Evolutionary conservation across 441 rosid species (phyloP), one percentile per base, ranked within the genome.

Genomic region (Isatis lusitanica): DNA sequence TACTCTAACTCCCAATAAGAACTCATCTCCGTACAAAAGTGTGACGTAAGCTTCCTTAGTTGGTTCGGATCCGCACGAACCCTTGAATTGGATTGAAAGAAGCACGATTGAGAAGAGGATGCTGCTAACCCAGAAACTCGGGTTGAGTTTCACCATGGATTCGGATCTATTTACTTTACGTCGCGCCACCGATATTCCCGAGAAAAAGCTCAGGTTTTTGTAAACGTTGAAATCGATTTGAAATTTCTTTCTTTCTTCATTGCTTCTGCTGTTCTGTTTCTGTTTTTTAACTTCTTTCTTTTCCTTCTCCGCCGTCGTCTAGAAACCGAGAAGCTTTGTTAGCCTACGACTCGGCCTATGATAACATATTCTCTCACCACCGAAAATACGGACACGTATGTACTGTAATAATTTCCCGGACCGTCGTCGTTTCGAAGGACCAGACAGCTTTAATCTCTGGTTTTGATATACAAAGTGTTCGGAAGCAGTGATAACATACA

Each of bases 1-100:
- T 70, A 94, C 98, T 82, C 97, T 85, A 71, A 92, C 98, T n/a
- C 97, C 97, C 84, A 94, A 78, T 63, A 92, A 68, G 79, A 92
- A 94, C 83, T 92, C 97, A 83, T 94, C 98, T 39, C 97, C 98
- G 42, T 94, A 94, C 75, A 94, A 66, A 9, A 94, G 83, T 18
- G 97, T 92, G 71, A 80, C 97, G 70, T 92, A 94, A 40, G 99
- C 99, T 67, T 87, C 75, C 39, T 77, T 78, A 33, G 82, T 82
- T 64, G 86, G 77, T 58, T 39, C 61, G 63, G 83, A 72, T 76
- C 84, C 86, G 30, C 69, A 36, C 28, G 86, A 73, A 42, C 30
- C 70, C 30, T 66, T 72, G 33, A 78, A 66, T 15, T 72, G 84
- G 66, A 78, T 61, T 48, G 77, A 79, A 36, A 80, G 44, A 62